Conservation (phyloP, 164 flowering plant species). For the Litsea cubeba region DNA sequence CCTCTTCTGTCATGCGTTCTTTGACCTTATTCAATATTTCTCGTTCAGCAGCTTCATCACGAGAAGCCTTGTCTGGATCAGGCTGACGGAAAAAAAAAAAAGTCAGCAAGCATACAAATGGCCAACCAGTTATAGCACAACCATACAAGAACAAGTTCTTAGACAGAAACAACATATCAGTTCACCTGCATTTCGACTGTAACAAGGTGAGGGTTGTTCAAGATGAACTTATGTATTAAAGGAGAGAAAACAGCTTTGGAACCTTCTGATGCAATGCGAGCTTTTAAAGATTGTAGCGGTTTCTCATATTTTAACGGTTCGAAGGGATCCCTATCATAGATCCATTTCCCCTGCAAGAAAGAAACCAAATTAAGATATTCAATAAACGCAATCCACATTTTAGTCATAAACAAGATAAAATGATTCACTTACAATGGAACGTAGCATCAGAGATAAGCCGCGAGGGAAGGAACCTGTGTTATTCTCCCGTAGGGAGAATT, state of each 20-base stretch:
- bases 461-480: slow-evolving; percentile 99
- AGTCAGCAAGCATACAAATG: neutral
- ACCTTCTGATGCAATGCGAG: slow-evolving; percentile 77
- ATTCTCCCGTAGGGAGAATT: slow-evolving; percentile 93
- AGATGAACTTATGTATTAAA: slow-evolving; percentile 72
- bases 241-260: slow-evolving; percentile 95
- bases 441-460: slow-evolving; percentile 94
- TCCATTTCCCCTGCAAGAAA: slow-evolving; percentile 79
- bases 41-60: slow-evolving; percentile 79
- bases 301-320: slow-evolving; percentile 92
- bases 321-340: slow-evolving; percentile 96
- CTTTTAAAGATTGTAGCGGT: slow-evolving; percentile 69
- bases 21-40: slow-evolving; percentile 67
- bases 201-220: slow-evolving; percentile 84
- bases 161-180: slow-evolving; percentile 1
- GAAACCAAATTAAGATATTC: slow-evolving; percentile 8
- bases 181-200: slow-evolving; percentile 94
- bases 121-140: neutral
- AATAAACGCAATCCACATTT: neutral
- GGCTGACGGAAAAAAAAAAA: slow-evolving; percentile 46
- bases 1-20: slow-evolving; percentile 89
- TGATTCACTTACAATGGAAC: slow-evolving; percentile 62
- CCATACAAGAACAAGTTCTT: neutral
- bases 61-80: slow-evolving; percentile 90
- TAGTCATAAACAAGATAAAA: neutral